Evolutionary conservation across 306 rosid genomes (phyloP).

Genomic region (Hippophae tibetana): DNA sequence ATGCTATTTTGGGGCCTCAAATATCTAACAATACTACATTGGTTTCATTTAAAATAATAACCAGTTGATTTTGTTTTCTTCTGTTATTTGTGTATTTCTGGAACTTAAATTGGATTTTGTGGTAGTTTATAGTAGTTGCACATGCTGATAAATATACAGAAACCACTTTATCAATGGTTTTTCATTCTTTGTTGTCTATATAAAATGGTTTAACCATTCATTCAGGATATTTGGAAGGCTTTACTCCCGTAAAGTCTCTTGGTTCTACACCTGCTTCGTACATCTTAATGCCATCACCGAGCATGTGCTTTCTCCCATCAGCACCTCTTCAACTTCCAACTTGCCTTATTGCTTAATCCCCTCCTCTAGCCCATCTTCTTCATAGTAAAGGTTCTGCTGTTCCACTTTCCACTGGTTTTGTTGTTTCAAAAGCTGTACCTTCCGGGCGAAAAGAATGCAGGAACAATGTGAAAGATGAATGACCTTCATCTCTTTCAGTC

Average conservation of each 20-base stretch:
- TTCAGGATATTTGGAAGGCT: slow-evolving; percentile 69
- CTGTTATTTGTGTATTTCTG: no score
- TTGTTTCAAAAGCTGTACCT: slow-evolving; percentile 85
- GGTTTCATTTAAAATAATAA: no score
- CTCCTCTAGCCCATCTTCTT: slow-evolving; percentile 94
- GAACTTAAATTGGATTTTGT: no score
- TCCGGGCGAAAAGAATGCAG: slow-evolving; percentile 72
- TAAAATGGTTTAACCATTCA: slow-evolving; percentile 30
- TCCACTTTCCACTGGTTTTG: slow-evolving; percentile 85
- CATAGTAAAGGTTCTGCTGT: slow-evolving; percentile 96
- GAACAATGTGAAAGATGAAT: slow-evolving; percentile 76
- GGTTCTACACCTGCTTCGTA: slow-evolving; percentile 76
- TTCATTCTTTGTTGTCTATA: neutral
- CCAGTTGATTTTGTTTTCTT: no score
- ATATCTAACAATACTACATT: no score
- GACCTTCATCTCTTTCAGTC: slow-evolving; percentile 85
- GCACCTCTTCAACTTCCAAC: slow-evolving; percentile 86
- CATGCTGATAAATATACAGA: no score
- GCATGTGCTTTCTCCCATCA: slow-evolving; percentile 92
- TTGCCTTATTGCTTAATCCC: slow-evolving; percentile 95
- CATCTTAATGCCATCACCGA: slow-evolving; percentile 87
- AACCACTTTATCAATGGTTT: no score
- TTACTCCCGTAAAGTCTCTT: slow-evolving; percentile 89
- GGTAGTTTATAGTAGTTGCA: no score
- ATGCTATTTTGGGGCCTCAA: no score